Evolutionary conservation across 148 eudicot genomes (phyloP), one percentile per base, ranked within the genome.

Genomic region (Rhododendron kiyosumense): DNA sequence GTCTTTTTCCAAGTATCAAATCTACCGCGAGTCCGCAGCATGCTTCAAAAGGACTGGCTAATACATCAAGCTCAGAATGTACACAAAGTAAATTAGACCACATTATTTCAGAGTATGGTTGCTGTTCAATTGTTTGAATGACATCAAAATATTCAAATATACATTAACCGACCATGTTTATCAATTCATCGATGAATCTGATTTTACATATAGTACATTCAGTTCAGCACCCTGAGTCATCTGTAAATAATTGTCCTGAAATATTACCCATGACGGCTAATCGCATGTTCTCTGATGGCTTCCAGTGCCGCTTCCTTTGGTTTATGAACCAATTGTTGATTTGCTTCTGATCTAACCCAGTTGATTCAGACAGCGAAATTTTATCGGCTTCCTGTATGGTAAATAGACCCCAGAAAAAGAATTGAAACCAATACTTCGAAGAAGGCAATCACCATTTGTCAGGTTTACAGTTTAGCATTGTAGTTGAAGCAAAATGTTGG

Each of bases 271-370:
- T 93, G 28, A 93, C 88, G 11, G 94, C 98, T 14, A 93, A 90
- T 71, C 93, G 98, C 96, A 95, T 92, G 85, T 91, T 91, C 90
- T 95, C 98, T 5, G 99, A 92, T 30, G 97, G 95, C 84, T 95
- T 96, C 99, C 99, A 96, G 78, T 96, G 99, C 17, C 99, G 94
- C 89, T 96, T 96, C 86, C 99, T 86, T 86, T 96, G 99, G 76
- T 96, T 96, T 86, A 96, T 96, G 84, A 96, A 96, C 98, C 99
- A 96, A 57, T 96, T 96, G 90, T 96, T 96, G 83, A 96, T 96
- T 89, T 96, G 99, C 97, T 95, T 96, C 86, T 90, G 98, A 87
- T 96, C 99, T 3, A 96, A 89, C 6, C 98, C 97, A 3, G 98
- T 96, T 71, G 92, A 75, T 82, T 95, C 98, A 22, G 99, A 96